Percentiles rank a stretch among this genome's conserved stretches.
phyloP scores from a whole-genome alignment of 164 flowering plant species.

The Taxillus chinensis region DNA sequence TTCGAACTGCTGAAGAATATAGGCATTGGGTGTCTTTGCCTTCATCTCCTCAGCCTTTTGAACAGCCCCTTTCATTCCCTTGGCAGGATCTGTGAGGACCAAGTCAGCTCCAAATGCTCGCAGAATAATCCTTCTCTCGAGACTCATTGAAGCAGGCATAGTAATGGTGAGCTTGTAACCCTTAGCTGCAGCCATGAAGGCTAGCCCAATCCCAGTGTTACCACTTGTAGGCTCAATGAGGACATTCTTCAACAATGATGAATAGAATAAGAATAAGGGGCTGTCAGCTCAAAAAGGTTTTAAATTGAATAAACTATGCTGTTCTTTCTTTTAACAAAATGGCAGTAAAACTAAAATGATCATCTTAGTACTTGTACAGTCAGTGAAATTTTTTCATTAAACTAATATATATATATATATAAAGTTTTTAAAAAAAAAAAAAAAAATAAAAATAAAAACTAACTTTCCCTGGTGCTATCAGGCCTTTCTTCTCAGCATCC shows the following conservation, averaged over 20 bases:
- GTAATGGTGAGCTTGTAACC: constrained; percentile 62
- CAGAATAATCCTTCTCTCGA: constrained; percentile 60
- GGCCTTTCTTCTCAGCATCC: constrained; percentile 85
- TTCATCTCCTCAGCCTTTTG: constrained; percentile 64
- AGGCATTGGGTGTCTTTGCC: constrained; percentile 55
- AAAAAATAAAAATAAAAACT: constrained; percentile 2
- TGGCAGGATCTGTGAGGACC: constrained; percentile 56
- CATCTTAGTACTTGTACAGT: background rate
- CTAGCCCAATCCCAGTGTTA: constrained; percentile 64
- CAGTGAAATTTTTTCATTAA: background rate
- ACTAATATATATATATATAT: background rate
- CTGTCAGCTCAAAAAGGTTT: background rate
- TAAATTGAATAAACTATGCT: no score
- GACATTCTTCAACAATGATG: constrained; percentile 41
- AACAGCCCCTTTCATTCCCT: constrained; percentile 71
- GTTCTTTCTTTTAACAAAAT: background rate
- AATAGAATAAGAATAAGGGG: constrained; percentile 3
- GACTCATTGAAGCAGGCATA: constrained; percentile 79
- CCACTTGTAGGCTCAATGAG: constrained; percentile 81
- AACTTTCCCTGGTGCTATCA: constrained; percentile 77
- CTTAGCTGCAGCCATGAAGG: constrained; percentile 71
- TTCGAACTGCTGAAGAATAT: constrained; percentile 55
- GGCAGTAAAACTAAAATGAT: background rate
- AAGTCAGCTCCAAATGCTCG: constrained; percentile 78
- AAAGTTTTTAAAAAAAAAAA: no score